phyloP scores from a whole-genome alignment of 2,329 filamentous ascomycete genomes.

The Metarhizium brunneum region DNA sequence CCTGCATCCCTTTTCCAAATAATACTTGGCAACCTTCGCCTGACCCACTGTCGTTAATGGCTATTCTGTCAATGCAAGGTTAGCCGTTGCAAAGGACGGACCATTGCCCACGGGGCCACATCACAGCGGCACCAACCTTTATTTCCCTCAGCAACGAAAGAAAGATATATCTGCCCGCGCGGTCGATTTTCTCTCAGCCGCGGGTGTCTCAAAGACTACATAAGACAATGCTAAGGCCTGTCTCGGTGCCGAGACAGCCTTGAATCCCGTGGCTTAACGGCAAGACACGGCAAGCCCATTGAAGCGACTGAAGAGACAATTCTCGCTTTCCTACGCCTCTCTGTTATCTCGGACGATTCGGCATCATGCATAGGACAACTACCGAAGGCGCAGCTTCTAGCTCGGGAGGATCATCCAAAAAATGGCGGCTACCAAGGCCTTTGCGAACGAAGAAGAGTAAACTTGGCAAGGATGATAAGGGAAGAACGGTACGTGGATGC shows the following conservation, averaged over 20 bases:
- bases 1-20: too few species aligned
- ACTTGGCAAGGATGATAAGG: not conserved
- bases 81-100: too few species aligned
- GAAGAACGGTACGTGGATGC: not conserved
- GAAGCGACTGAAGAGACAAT: not conserved
- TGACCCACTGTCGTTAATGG: too few species aligned
- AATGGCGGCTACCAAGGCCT: slow-evolving; percentile 10
- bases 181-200: not conserved
- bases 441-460: not conserved
- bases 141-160: not conserved
- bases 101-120: not conserved
- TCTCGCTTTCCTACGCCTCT: not conserved
- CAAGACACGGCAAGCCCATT: not conserved
- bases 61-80: too few species aligned
- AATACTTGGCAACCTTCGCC: too few species aligned
- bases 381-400: slow-evolving; percentile 16
- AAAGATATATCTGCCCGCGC: not conserved
- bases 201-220: not conserved
- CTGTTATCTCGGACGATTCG: not conserved
- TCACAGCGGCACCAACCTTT: not conserved
- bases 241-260: not conserved
- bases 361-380: slow-evolving; percentile 17
- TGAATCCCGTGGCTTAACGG: not conserved
- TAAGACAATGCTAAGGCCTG: not conserved
- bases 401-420: slow-evolving; percentile 9